Percentiles rank a stretch among this genome's conserved stretches.
Conservation (phyloP, 805 yeast genomes). For the Clavispora vitiphila region DNA sequence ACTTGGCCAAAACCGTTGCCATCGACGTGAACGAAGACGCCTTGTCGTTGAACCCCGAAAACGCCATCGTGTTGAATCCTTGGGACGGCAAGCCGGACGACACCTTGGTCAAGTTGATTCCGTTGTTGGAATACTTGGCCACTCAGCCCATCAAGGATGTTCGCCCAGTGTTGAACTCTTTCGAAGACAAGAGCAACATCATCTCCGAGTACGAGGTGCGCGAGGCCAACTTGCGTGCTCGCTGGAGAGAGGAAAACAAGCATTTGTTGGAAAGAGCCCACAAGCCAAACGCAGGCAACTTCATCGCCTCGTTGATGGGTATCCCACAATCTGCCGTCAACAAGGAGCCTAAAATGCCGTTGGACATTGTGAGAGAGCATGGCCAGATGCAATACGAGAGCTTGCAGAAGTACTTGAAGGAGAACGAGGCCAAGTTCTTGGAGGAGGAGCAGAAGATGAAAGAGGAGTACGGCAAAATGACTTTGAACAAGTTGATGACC, state of each 20-base stretch:
- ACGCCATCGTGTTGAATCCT: conserved; percentile 76
- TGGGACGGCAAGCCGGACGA: conserved; percentile 91
- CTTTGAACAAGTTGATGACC: conserved; percentile 78
- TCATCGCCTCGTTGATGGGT: conserved; percentile 63
- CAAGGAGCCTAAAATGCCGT: conserved; percentile 66
- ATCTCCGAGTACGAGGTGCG: conserved; percentile 77
- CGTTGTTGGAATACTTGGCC: conserved; percentile 91
- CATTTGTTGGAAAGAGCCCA: conserved; percentile 26
- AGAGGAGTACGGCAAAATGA: conserved; percentile 75
- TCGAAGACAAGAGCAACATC: conserved; percentile 58
- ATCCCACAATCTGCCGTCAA: conserved; percentile 43
- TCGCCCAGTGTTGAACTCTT: conserved; percentile 78
- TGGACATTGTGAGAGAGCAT: conserved; percentile 84
- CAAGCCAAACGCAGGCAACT: conserved; percentile 42
- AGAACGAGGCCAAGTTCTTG: conserved; percentile 60
- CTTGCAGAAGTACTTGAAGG: conserved; percentile 59
- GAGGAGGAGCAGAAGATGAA: conserved; percentile 85
- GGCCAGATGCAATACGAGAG: conserved; percentile 85
- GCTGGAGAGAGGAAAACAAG: conserved; percentile 55
- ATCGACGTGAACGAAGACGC: conserved; percentile 74
- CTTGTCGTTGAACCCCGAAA: conserved; percentile 83
- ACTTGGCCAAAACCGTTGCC: conserved; percentile 70
- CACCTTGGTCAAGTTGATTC: conserved; percentile 72
- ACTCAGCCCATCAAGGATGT: conserved; percentile 83
- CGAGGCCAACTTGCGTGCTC: conserved; percentile 68